Evolutionary conservation across 2,329 filamentous ascomycete species (phyloP).

Genomic region (Aspergillus fischeri): DNA sequence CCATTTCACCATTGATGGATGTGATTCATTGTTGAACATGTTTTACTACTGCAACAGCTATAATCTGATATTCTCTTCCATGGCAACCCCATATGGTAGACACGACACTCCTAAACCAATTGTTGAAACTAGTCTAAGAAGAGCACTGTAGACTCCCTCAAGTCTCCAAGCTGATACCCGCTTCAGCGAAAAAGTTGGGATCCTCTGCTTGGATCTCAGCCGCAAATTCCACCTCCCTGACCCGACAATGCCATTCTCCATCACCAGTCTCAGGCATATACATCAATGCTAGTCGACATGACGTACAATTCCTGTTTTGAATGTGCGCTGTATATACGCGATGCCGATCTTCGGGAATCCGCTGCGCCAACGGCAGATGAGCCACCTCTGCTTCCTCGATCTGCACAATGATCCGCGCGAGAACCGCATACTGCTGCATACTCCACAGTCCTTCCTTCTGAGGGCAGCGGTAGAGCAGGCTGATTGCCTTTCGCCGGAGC

Average conservation of each 20-base stretch:
- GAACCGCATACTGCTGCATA: conserved; percentile 1
- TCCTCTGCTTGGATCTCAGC: neutral
- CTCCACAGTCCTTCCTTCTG: conserved; percentile 16
- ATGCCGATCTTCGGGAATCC: conserved; percentile 7
- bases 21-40: neutral
- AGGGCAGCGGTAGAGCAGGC: conserved; percentile 5
- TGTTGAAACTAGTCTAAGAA: too few species aligned
- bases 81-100: too few species aligned
- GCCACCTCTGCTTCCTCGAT: conserved; percentile 13
- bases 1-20: neutral
- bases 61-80: too few species aligned
- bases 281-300: neutral
- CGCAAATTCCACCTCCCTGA: neutral
- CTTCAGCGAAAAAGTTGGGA: neutral
- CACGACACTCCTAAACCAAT: too few species aligned
- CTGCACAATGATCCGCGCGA: conserved; percentile 9
- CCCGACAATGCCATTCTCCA: neutral
- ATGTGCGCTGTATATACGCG: conserved; percentile 1
- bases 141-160: too few species aligned
- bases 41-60: too few species aligned
- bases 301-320: neutral
- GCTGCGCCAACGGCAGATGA: conserved; percentile 8
- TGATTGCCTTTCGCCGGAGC: conserved; percentile 29
- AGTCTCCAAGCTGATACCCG: too few species aligned
- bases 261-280: neutral